Evolutionary conservation across 2,329 filamentous ascomycete species (phyloP), one percentile per base, ranked within the genome.

Genomic region (Beauveria varroae): DNA sequence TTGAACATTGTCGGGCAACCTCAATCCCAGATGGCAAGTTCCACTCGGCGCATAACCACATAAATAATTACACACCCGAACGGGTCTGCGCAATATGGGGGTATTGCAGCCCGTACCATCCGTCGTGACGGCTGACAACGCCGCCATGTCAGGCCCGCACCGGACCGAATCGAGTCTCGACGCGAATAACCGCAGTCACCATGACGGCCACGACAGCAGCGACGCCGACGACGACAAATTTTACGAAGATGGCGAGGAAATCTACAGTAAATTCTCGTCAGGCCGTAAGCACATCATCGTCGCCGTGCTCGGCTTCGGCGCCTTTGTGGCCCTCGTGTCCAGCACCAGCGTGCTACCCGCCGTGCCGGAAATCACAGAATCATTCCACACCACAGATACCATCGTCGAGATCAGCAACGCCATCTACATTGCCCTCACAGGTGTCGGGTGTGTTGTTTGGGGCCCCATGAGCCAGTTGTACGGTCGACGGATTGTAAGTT

Each of bases 401-500:
- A 81, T 91, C 61, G 86, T 93, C 70, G 90, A 90, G 69, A 73
- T 89, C 50, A 87, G 83, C 68, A 93, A 93, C 73, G 89, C 89
- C 0, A 73, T 88, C n/a, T 91, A 90, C 66, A 81, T 91, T 76
- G 72, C 87, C 5, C 86, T 87, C 66, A 93, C 92, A 88, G 89
- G 87, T 0, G 61, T 90, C 5, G 83, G 81, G 16, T 85, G 88
- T 1, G 81, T 86, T 10, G 81, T 92, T 59, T 93, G 87, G 82
- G 88, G 89, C 0, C 89, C 89, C 0, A 75, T 90, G 63, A 89
- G 86, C 65, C 83, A 86, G 65, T 80, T 87, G 0, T 86, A 84
- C 67, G 85, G 85, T 14, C 78, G 85, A 61, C 75, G 83, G 67
- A 75, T 77, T 60, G 84, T 86, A 68, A 70, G 81, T 73, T 12